Evolutionary conservation across 805 yeast genomes (phyloP).

Genomic region (Priceomyces medius): DNA sequence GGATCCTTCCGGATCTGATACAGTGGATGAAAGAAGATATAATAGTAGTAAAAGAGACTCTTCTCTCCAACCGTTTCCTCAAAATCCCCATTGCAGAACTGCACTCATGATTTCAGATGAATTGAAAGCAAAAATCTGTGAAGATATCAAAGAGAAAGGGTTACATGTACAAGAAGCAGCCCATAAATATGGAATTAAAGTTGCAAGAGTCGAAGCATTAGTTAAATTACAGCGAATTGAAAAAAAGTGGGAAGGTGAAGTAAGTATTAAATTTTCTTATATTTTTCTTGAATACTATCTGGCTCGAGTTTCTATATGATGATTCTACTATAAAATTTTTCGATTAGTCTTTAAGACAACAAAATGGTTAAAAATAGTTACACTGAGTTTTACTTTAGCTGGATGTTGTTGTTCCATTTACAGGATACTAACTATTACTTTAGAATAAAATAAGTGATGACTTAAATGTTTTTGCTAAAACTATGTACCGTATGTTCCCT

Average conservation of each 20-base stretch:
- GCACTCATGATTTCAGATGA: constrained; percentile 58
- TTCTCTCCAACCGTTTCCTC: constrained; percentile 77
- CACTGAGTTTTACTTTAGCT: constrained; percentile 9
- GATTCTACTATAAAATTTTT: constrained; percentile 44
- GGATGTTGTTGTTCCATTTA: background rate
- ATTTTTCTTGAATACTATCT: constrained; percentile 1
- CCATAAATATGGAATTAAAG: constrained; percentile 71
- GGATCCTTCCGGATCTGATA: constrained; percentile 11
- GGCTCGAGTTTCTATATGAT: constrained; percentile 29
- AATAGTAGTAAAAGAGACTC: constrained; percentile 23
- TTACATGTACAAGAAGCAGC: constrained; percentile 71
- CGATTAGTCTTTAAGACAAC: constrained; percentile 83
- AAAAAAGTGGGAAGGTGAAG: constrained; percentile 55
- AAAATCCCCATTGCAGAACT: constrained; percentile 67
- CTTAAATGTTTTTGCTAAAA: constrained; percentile 54
- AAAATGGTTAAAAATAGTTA: constrained; percentile 48
- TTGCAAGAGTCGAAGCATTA: constrained; percentile 89
- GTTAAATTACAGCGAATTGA: constrained; percentile 67
- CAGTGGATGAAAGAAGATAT: constrained; percentile 13
- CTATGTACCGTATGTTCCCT: constrained; percentile 82
- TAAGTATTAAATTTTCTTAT: constrained; percentile 44
- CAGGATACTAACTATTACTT: constrained; percentile 32
- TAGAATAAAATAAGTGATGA: constrained; percentile 55
- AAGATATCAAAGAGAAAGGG: constrained; percentile 53
- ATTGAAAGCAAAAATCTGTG: constrained; percentile 59